Conservation (phyloP, 225 moss, liverwort and hornwort genomes). For the Rhytidiadelphus loreus region DNA sequence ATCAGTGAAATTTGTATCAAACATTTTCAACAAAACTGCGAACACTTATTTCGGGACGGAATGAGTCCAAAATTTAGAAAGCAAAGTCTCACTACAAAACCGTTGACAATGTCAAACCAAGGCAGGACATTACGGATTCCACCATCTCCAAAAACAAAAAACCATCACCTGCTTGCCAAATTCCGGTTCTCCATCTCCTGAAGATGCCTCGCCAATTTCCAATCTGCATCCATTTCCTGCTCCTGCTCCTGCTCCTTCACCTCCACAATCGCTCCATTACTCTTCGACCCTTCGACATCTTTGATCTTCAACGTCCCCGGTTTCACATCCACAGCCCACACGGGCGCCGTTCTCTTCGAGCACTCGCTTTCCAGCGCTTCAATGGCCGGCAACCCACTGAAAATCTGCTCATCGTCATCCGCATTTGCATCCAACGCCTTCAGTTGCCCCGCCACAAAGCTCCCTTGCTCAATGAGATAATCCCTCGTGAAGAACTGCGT, state of each 20-base stretch:
- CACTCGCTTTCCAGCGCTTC: conserved; percentile 54
- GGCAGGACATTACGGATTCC: background rate
- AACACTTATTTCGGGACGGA: background rate
- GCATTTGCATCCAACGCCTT: conserved; percentile 61
- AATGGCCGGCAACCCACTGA: conserved; percentile 66
- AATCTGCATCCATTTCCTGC: conserved; percentile 44
- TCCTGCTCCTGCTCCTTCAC: conserved; percentile 19
- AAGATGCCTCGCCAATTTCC: conserved; percentile 63
- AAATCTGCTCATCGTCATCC: conserved; percentile 69
- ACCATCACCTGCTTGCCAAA: conserved; percentile 16
- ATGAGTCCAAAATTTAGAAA: background rate
- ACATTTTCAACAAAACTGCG: background rate
- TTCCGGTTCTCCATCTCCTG: conserved; percentile 80
- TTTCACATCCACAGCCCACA: background rate
- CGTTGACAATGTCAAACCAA: no score
- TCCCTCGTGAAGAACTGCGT: conserved; percentile 66
- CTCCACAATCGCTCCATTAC: background rate
- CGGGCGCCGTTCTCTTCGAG: conserved; percentile 3
- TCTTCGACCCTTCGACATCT: conserved; percentile 11
- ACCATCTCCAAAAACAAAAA: background rate
- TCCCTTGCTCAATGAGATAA: conserved; percentile 47
- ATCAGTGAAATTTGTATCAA: background rate
- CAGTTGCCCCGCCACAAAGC: conserved; percentile 54
- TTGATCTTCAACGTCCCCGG: conserved; percentile 31
- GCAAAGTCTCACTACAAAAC: no score